Evolutionary conservation across 2,329 filamentous ascomycete genomes (phyloP), one percentile per base, ranked within the genome.

Genomic region (Lecanoromycetidae sp.): DNA sequence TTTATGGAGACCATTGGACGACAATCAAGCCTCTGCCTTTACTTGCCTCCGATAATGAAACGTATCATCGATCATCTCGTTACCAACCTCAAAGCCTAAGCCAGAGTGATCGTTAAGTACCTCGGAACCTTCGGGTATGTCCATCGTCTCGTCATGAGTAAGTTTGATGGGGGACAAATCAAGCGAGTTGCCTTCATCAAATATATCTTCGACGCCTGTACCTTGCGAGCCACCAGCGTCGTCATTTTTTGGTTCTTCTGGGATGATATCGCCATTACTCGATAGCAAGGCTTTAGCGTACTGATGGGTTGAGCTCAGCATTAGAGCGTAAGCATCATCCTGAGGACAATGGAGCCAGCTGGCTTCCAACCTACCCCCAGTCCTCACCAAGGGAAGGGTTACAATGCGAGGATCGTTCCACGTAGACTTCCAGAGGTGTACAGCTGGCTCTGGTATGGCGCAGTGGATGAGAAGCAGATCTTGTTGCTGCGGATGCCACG

Each of bases 401-500:
- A 55, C 12, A 17, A 55, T 48, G 15, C 23, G 41, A 1, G 55
- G 55, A 2, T 15, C 33, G 15, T 38, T 37, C 54, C 51, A 53
- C 4, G 15, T 34, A 6, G 45, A 44, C 20, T 50, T 49, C 54
- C 54, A 57, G 9, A 57, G 27, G 36, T 57, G 52, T 3, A 57
- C 15, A 10, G 40, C 43, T 6, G 48, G 58, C 49, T 50, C 23
- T 63, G 57, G 12, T 56, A 56, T 49, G 60, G 57, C 25, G 61
- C 49, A 36, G 54, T 57, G 52, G 51, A 63, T 64, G 27, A 69
- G 60, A 5, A 70, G 58, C 2, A 69, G 44, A 26, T 66, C 60
- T 26, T 56, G 55, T 3, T 58, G 56, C 3, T 58, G 60, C 32
- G 61, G 54, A 54, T 67, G 63, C 67, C 67, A 70, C 9, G 56